Base-by-base conservation (phyloP, 257 asterid genomes). In the Nicotiana otophora region DNA sequence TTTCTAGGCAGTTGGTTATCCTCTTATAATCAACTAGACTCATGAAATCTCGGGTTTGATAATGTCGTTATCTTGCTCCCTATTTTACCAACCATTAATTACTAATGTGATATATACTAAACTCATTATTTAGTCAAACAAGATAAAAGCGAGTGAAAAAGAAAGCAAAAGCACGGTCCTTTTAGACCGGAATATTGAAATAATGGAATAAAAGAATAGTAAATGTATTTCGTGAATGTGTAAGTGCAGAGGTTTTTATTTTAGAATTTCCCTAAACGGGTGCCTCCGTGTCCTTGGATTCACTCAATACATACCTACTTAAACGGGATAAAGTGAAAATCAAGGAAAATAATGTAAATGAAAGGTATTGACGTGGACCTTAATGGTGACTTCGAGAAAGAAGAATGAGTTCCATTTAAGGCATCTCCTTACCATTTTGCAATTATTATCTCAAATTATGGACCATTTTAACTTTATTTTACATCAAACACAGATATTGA, bases 371-470 rank as follows among this genome's bases (percentile, higher is more conserved):
- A 74, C 15, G 42, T 74, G 62, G 80, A 74, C 80, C 39, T 74
- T 48, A 26, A 48, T 26, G 31, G 14, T 74, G 8, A 74, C 9
- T 74, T 74, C 9, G 4, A 48, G 62, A 26, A 48, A 74, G 36
- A 19, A 74, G 26, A 72, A 74, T 46, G 79, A 74, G 61, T 48
- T 74, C 62, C 79, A 74, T 74, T 26, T 48, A 74, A 48, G 79
- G 62, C 60, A 72, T 72, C 78, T 46, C 36, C 2, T 11, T 46
- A 11, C 60, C 20, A 72, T 72, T 72, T 70, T 20, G 1, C 78
- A 42, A 70, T 70, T 42, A 70, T 70, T 11, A 39, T 70, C 58
- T 39, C 16, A 36, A 34, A 19, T 0, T 42, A 70, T 36, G 58
- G 12, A n/a, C 58, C 34, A 42, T 70, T 42, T 39, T n/a, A 70